A percentile compares a stretch with the other conserved stretches of the same genome.
These are phyloP conservation scores for Trichosporon faecale DNA, from an alignment of 1,284 basidiomycete species.

Conservation along the genomic window DNA sequence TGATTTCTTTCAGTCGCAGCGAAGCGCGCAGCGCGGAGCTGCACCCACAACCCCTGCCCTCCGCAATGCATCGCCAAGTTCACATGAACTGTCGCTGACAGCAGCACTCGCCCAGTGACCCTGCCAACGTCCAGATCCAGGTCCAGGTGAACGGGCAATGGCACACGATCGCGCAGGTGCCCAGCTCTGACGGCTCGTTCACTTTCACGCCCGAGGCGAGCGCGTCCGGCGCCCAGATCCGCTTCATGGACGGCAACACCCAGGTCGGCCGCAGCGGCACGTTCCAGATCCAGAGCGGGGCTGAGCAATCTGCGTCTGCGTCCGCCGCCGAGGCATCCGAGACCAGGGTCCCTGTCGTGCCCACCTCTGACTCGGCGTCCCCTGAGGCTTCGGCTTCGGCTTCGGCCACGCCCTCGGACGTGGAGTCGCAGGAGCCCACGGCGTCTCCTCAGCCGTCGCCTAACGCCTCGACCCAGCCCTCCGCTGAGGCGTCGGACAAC, in stretches of 20 bases:
- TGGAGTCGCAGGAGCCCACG: neutral
- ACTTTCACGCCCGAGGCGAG: neutral
- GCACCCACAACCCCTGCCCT: no score
- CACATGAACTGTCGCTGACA: neutral
- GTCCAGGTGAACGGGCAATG: slow-evolving; percentile 3
- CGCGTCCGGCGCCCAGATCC: neutral
- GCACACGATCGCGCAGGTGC: slow-evolving; percentile 1
- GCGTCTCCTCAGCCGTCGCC: neutral
- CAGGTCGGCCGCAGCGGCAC: slow-evolving; percentile 3
- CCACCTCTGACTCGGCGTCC: neutral
- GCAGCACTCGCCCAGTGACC: neutral
- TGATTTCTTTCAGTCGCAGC: neutral
- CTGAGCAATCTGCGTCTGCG: neutral
- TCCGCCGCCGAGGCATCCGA: neutral
- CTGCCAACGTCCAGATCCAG: slow-evolving; percentile 7
- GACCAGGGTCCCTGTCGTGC: neutral
- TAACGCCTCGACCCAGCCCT: neutral
- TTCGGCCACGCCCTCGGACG: neutral
- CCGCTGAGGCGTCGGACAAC: neutral
- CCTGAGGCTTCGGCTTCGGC: neutral
- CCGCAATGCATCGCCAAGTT: no score
- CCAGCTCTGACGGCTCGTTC: neutral
- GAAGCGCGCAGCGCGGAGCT: no score
- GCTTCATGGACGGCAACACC: slow-evolving; percentile 7
- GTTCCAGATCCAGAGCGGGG: neutral